Conservation (phyloP, 2,329 filamentous ascomycete genomes). For the Aspergillus tanneri region DNA sequence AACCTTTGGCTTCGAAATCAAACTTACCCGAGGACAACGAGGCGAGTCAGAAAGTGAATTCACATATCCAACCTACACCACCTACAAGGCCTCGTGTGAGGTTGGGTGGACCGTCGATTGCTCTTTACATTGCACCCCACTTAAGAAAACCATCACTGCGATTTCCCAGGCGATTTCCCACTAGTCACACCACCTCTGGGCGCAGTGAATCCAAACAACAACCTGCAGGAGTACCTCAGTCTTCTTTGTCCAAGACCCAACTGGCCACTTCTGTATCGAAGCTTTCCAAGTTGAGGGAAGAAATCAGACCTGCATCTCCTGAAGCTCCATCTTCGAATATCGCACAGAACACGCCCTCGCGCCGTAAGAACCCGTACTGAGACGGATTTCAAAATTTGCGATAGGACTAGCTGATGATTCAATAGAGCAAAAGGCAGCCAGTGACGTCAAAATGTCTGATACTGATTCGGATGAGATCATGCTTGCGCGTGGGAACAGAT, state of each 20-base stretch:
- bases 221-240: neutral
- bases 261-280: neutral
- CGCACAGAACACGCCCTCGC: neutral
- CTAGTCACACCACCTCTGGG: neutral
- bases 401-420: neutral
- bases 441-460: conserved; percentile 6
- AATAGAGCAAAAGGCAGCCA: neutral
- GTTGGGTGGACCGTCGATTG: neutral
- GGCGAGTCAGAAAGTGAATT: neutral
- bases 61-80: neutral
- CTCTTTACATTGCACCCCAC: conserved; percentile 2
- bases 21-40: no score
- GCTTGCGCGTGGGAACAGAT: conserved; percentile 11
- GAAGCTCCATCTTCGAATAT: neutral
- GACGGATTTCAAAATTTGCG: neutral
- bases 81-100: neutral
- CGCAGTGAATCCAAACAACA: neutral
- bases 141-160: neutral
- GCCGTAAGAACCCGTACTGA: neutral
- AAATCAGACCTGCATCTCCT: neutral
- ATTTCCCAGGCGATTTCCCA: neutral
- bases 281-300: neutral
- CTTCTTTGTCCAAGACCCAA: neutral
- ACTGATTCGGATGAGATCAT: conserved; percentile 26
- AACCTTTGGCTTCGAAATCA: neutral